These are phyloP conservation scores for Aspergillus asperescens DNA, from an alignment of 495 filamentous ascomycete genomes.

Conservation along the genomic window DNA sequence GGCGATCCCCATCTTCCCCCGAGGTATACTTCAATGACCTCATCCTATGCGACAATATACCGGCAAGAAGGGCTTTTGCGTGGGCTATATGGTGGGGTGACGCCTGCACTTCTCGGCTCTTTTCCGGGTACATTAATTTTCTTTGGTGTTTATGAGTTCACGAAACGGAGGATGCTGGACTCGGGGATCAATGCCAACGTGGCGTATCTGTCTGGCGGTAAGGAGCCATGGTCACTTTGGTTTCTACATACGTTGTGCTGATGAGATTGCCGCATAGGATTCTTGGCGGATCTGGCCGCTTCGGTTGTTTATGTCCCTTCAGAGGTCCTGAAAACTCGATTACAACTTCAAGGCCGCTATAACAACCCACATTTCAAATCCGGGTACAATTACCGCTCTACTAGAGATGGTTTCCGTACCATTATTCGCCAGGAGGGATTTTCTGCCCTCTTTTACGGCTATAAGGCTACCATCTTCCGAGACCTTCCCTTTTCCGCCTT, in stretches of 20 bases:
- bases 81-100: slow-evolving; percentile 89
- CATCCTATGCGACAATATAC: slow-evolving; percentile 86
- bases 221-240: slow-evolving; percentile 16
- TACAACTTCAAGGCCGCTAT: slow-evolving; percentile 89
- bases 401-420: slow-evolving; percentile 71
- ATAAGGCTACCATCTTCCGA: slow-evolving; percentile 86
- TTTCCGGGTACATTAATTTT: slow-evolving; percentile 93
- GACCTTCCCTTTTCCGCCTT: slow-evolving; percentile 93
- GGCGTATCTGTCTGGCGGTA: slow-evolving; percentile 79
- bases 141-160: slow-evolving; percentile 94
- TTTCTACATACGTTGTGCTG: not conserved
- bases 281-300: slow-evolving; percentile 86
- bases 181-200: slow-evolving; percentile 67
- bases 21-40: slow-evolving; percentile 82
- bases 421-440: slow-evolving; percentile 79
- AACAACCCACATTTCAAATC: slow-evolving; percentile 92
- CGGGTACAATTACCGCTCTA: slow-evolving; percentile 88
- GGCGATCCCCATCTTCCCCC: slow-evolving; percentile 88
- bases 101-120: slow-evolving; percentile 83
- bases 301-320: slow-evolving; percentile 92
- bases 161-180: slow-evolving; percentile 85
- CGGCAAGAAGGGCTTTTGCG: slow-evolving; percentile 83
- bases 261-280: slow-evolving; percentile 46
- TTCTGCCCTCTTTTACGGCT: slow-evolving; percentile 85
- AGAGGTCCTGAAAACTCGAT: slow-evolving; percentile 90